Base-by-base conservation (phyloP, 2,329 filamentous ascomycete species). In the Stagonosporopsis chrysanthemi region DNA sequence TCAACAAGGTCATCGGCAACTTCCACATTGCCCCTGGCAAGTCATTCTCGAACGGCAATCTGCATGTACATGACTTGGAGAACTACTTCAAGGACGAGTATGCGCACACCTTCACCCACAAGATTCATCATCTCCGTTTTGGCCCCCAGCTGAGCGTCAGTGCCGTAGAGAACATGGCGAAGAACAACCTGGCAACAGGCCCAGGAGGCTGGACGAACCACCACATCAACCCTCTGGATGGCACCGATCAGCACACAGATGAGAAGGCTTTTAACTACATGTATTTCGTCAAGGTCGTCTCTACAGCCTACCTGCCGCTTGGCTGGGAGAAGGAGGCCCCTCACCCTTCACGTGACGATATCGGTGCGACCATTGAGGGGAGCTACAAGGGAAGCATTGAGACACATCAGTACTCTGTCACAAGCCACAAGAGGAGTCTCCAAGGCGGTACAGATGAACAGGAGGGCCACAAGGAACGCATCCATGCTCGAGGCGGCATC, bases 261-360 rank as follows among this genome's bases (percentile, higher is more conserved):
- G 92, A 97, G 71, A 86, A 91, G 66, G 90, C 90, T 63, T 97
- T 85, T 83, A 99, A 97, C 82, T 99, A 89, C 78, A 97, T 98
- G 92, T 99, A 99, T 82, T 99, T 99, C 78, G 84, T 99, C 78
- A 99, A 99, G 83, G 95, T 99, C 55, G 95, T 99, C 29, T 92
- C 91, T 3, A 99, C 95, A 1, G 94, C 92, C 1, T 99, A 98
- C 76, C 84, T 98, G 24, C 92, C 95, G 2, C 84, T 99, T 1
- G 92, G 92, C 62, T 96, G 92, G 91, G 88, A 92, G 73, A 86
- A 87, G 69, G 66, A 76, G 28, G 70, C 76, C 28, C 69, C 76
- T 17, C 64, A 72, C 14, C 69, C 74, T 23, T 43, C 45, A 9
- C 39, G 47, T 12, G 82, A 88, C 43, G 80, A 84, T 43, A 79